These are phyloP conservation scores for Puccinia hordei DNA, from an alignment of 1,284 basidiomycete species.

Conservation along the genomic window DNA sequence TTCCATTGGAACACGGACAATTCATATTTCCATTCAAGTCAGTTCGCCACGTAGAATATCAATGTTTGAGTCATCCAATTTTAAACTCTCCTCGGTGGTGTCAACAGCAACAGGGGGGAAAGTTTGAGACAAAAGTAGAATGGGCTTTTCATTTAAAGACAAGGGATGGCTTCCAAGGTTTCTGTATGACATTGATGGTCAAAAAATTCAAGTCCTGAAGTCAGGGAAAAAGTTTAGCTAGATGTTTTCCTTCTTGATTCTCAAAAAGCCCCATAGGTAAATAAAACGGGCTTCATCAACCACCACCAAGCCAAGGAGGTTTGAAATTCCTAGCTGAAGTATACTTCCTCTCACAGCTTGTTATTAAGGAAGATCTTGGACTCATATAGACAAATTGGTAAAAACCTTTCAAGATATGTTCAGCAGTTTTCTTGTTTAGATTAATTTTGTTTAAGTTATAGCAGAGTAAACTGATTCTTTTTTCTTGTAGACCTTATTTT, in stretches of 20 bases:
- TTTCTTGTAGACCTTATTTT: not conserved
- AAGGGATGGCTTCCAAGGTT: too few species aligned
- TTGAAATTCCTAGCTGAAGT: not conserved
- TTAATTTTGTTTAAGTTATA: slow-evolving; percentile 21
- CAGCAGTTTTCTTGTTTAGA: not conserved
- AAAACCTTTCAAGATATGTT: not conserved
- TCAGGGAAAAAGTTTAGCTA: not conserved
- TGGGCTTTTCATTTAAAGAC: too few species aligned
- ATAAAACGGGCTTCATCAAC: slow-evolving; percentile 2
- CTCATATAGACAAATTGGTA: slow-evolving; percentile 19
- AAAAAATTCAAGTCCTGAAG: too few species aligned
- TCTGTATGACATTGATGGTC: too few species aligned
- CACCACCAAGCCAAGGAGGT: not conserved
- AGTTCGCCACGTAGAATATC: too few species aligned
- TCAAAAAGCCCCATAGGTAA: not conserved
- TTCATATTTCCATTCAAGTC: too few species aligned
- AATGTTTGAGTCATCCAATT: too few species aligned
- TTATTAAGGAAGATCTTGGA: too few species aligned
- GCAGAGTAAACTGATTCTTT: not conserved
- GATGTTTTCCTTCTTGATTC: not conserved
- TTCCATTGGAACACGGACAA: too few species aligned
- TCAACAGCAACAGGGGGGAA: too few species aligned
- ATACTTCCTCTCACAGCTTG: not conserved
- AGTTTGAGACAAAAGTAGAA: too few species aligned
- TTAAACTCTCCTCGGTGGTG: too few species aligned